phyloP scores from a whole-genome alignment of 257 asterid genomes.

The Solanum ossicruentum region DNA sequence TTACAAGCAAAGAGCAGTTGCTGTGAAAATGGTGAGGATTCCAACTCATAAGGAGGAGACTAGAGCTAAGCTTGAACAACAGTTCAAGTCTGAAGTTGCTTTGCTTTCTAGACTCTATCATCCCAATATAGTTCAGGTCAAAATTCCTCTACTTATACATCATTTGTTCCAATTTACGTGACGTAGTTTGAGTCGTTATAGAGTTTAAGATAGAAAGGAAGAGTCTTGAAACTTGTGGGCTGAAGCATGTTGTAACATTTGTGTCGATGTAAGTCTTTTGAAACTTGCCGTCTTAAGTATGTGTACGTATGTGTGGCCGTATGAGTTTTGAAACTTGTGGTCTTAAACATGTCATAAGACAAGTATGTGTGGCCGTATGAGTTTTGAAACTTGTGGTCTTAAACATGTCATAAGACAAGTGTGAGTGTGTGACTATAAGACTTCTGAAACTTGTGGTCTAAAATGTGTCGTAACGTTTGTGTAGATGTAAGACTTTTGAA shows the following conservation, averaged over 20 bases:
- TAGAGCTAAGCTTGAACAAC: slow-evolving; percentile 28
- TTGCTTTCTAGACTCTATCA: slow-evolving; percentile 34
- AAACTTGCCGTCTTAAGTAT: neutral
- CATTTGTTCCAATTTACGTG: neutral
- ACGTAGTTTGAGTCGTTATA: neutral
- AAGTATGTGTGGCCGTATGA: rapidly evolving
- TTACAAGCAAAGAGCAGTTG: slow-evolving; percentile 34
- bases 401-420: neutral
- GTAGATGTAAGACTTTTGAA: neutral
- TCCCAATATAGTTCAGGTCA: slow-evolving; percentile 32
- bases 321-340: neutral
- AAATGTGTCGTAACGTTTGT: neutral
- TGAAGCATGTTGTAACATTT: neutral
- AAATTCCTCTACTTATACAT: neutral
- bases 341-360: neutral
- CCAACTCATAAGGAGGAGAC: slow-evolving; percentile 32
- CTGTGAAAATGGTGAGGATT: slow-evolving; percentile 39
- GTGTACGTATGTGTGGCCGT: neutral
- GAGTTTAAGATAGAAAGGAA: neutral
- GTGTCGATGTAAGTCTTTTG: neutral
- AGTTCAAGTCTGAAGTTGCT: slow-evolving; percentile 36
- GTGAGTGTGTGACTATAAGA: neutral
- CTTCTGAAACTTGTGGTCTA: neutral
- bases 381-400: neutral
- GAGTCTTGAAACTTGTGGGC: neutral